A percentile compares a stretch with the other conserved stretches of the same genome.
phyloP scores from a whole-genome alignment of 2,329 filamentous ascomycete genomes.

The Aspergillus terreus region DNA sequence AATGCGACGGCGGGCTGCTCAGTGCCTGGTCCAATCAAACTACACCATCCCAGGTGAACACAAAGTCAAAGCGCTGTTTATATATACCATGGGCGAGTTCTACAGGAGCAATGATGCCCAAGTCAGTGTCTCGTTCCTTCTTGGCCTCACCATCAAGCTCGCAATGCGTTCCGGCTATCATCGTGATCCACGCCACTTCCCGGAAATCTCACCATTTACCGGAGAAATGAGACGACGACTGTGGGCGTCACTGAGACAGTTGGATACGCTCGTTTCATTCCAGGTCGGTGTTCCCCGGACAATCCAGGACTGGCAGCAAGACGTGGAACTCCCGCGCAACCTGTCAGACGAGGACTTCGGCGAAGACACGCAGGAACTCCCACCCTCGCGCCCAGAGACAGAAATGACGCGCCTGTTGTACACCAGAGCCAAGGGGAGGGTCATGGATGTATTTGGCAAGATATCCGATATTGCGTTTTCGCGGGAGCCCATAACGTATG shows the following conservation, averaged over 20 bases:
- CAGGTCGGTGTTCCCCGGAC: constrained; percentile 63
- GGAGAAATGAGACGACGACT: constrained; percentile 51
- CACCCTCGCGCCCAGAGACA: constrained; percentile 48
- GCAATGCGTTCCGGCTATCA: constrained; percentile 62
- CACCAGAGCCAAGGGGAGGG: constrained; percentile 32
- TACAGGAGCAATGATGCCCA: constrained; percentile 34
- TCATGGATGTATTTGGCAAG: constrained; percentile 35
- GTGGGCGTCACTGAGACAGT: constrained; percentile 45
- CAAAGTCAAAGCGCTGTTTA: constrained; percentile 30
- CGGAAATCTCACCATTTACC: constrained; percentile 52
- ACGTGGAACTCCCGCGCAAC: constrained; percentile 58
- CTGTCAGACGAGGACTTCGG: constrained; percentile 59
- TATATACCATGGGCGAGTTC: constrained; percentile 29
- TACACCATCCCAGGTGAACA: constrained; percentile 29
- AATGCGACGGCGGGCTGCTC: constrained; percentile 47
- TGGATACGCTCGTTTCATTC: constrained; percentile 60
- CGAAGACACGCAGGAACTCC: constrained; percentile 48
- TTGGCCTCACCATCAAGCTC: constrained; percentile 54
- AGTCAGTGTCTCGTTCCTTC: constrained; percentile 53
- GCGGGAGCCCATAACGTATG: constrained; percentile 31
- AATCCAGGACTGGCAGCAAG: constrained; percentile 57
- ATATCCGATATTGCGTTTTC: constrained; percentile 37
- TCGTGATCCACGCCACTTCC: constrained; percentile 53
- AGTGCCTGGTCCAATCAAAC: constrained; percentile 31
- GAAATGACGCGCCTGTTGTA: constrained; percentile 50